phyloP scores from a whole-genome alignment of 108 stramenopile genomes.

The Cyclotella choctawhatcheeana region DNA sequence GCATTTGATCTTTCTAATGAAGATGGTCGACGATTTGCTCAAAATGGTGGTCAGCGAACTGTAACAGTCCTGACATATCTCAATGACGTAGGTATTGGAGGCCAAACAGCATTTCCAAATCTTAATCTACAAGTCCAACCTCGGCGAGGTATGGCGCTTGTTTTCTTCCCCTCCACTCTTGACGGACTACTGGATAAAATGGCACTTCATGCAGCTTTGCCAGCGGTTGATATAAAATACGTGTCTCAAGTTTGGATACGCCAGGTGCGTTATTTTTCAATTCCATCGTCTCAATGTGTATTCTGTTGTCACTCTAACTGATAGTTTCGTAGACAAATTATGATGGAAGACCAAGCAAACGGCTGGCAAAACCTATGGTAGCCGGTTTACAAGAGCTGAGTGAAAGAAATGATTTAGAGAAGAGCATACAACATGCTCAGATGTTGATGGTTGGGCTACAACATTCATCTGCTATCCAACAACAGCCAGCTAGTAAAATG shows the following conservation, averaged over 20 bases:
- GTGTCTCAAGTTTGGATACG: slow-evolving; percentile 99
- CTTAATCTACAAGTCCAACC: slow-evolving; percentile 85
- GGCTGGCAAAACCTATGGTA: slow-evolving; percentile 69
- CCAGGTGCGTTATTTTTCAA: no score
- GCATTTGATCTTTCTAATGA: slow-evolving; percentile 88
- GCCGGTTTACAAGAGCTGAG: slow-evolving; percentile 60
- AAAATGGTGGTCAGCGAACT: slow-evolving; percentile 93
- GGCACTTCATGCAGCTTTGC: slow-evolving; percentile 91
- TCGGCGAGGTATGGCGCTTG: slow-evolving; percentile 83
- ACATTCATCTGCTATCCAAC: slow-evolving; percentile 9
- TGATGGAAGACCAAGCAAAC: slow-evolving; percentile 75
- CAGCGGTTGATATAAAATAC: slow-evolving; percentile 91
- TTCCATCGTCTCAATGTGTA: no score
- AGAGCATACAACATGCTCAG: slow-evolving; percentile 14
- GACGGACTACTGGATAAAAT: slow-evolving; percentile 90
- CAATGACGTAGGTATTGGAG: slow-evolving; percentile 90
- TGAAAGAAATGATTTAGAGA: slow-evolving; percentile 23
- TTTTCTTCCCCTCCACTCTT: slow-evolving; percentile 96
- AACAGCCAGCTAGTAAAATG: slow-evolving; percentile 14
- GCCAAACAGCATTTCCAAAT: slow-evolving; percentile 88
- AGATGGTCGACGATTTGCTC: slow-evolving; percentile 81
- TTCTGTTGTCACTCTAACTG: no score
- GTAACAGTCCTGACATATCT: slow-evolving; percentile 96
- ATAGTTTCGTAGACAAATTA: slow-evolving; percentile 82
- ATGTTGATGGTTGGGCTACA: slow-evolving; percentile 20